Evolutionary conservation across 805 yeast species (phyloP), one percentile per base, ranked within the genome.

Genomic region (Candida caryicola): DNA sequence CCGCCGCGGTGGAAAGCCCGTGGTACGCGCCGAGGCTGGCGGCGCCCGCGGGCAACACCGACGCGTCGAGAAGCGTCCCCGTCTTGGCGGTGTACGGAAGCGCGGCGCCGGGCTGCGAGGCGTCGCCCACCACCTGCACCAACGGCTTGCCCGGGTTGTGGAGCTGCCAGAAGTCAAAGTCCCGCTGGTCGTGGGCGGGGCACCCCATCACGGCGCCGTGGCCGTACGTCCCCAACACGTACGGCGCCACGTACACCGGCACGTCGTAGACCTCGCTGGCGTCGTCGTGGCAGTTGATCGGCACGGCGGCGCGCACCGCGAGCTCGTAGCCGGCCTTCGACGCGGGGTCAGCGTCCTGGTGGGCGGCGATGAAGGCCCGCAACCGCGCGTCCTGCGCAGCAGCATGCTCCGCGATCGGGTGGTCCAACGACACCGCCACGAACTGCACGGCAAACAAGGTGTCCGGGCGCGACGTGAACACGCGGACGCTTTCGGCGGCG

Each of bases 181-280:
- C 99, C 44, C 98, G 73, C 31, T 69, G 66, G 59, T 93, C 98
- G 59, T 90, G 97, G 0, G 85, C 96, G 2, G 99, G 99, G 51
- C 95, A 87, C 1, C 99, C 99, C 98, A 93, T 91, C 0, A 91
- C 98, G 1, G 96, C 95, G 28, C 96, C 96, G 40, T 79, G 79
- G 1, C 97, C 97, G 55, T 91, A 91, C 3, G 75, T 65, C 3
- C 85, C 80, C 25, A 91, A 57, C 0, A 91, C 98, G 59, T 90
- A 93, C 0, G 96, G 95, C 0, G 98, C 96, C 2, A 75, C 90
- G 64, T 76, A 93, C 0, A 91, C 79, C 0, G 97, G 97, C 4
- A 91, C 41, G 2, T 59, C 54, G 39, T 32, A 63, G 0, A 21
- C 23, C 5, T 37, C 31, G 1, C 12, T 14, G 3, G 21, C 27